Evolutionary conservation across 768 basidiomycete species (phyloP), one percentile per base, ranked within the genome.

Genomic region (Terana coerulea): DNA sequence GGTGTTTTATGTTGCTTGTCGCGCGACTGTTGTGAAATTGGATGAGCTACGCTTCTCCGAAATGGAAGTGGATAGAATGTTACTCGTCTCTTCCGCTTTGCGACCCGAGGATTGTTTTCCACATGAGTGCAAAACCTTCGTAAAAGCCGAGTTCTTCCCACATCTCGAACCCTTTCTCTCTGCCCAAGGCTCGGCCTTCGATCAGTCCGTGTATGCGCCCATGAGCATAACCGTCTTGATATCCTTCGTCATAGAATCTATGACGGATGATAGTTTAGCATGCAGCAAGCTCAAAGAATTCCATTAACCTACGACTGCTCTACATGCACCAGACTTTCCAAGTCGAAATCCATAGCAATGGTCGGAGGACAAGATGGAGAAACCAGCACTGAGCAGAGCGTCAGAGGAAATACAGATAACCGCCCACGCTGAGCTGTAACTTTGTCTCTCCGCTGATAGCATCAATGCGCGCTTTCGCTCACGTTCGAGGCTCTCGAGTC

Each of bases 101-200:
- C 47, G 67, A 68, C 19, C 67, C 59, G 35, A 72, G 71, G 47
- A 89, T 68, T 1, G 73, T 72, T 53, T 71, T 66, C 90, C 91
- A 97, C 49, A 83, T 78, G 49, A 61, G 55, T 2, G 91, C 91
- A 59, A 88, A 87, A 5, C 94, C 95, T 60, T 95, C 80, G 65
- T 95, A 95, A 61, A 86, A 98, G 1, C 91, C 94, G 11, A 99
- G 78, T 67, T 99, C 95, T 67, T 98, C 95, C 93, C 94, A 98
- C 69, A 97, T 84, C 68, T 95, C 94, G 66, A 85, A 98, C 0
- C 89, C 91, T 59, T 95, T 94, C 59, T 92, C 87, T 49, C 84
- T 77, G 1, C 94, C 95, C 15, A 98, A 76, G 0, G 88, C 86
- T 12, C 93, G 77, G 8, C 95, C 95, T 66, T 99, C 93, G 54